phyloP scores from a whole-genome alignment of 75 land plant species.

The Sequoiadendron giganteum region DNA sequence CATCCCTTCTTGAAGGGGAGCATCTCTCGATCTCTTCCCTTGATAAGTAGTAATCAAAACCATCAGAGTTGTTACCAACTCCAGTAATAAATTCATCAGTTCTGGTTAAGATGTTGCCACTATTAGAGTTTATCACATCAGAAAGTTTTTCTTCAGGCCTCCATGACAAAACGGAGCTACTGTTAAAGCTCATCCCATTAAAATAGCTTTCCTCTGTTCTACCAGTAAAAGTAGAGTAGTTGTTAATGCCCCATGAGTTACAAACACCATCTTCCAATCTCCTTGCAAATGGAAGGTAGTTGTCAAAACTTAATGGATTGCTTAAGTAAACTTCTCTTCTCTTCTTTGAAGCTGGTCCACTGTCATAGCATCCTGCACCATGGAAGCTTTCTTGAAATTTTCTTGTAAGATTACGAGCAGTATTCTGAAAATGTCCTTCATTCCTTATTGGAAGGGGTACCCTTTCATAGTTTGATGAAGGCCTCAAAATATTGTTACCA shows the following conservation, averaged over 20 bases:
- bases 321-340: background rate
- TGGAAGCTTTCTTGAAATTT: slow-evolving; percentile 7
- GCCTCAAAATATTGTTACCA: background rate
- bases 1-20: slow-evolving; percentile 75
- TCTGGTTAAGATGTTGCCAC: background rate
- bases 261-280: background rate
- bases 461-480: background rate
- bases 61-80: slow-evolving; percentile 11
- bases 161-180: background rate
- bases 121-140: too few species aligned
- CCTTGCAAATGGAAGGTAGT: background rate
- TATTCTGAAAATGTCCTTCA: slow-evolving; percentile 8
- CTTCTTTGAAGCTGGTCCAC: slow-evolving; percentile 9
- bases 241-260: slow-evolving; percentile 4
- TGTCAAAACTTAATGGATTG: background rate
- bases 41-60: slow-evolving; percentile 39
- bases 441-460: background rate
- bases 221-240: background rate
- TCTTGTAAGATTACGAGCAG: slow-evolving; percentile 6
- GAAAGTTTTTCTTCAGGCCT: background rate
- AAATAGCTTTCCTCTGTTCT: background rate
- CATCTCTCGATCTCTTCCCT: slow-evolving; percentile 66
- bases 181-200: background rate
- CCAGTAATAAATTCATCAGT: background rate
- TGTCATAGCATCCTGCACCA: background rate